A percentile compares a stretch with the other conserved stretches of the same genome.
Conservation (phyloP, 2,329 filamentous ascomycete species). For the Alternaria incomplexa region DNA sequence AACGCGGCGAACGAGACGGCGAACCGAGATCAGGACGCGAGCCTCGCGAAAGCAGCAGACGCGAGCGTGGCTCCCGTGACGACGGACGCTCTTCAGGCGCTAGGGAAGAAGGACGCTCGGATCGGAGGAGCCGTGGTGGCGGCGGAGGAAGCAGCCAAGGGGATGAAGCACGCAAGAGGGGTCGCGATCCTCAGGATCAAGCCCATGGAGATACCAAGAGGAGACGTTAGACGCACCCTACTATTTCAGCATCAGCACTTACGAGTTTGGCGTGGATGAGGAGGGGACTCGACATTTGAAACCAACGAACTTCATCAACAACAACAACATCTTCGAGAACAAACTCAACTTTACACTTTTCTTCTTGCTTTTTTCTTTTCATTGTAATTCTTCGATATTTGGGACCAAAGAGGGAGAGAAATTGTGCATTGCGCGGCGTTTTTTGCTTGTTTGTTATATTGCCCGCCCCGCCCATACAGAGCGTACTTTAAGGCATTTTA, state of each 20-base stretch:
- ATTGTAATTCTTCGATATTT: not conserved
- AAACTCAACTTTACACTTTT: not conserved
- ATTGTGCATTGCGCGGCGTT: conserved; percentile 4
- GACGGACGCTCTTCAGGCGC: conserved; percentile 28
- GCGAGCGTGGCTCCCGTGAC: conserved; percentile 31
- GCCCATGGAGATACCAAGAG: conserved; percentile 32
- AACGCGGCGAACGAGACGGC: conserved; percentile 22
- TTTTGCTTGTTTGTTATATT: not conserved
- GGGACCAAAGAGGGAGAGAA: not conserved
- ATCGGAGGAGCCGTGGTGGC: conserved; percentile 27
- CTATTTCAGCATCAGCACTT: not conserved
- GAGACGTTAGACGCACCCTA: conserved; percentile 20
- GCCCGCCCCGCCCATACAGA: not conserved
- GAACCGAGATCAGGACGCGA: conserved; percentile 19
- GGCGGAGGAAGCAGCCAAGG: conserved; percentile 15
- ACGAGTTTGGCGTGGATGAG: not conserved
- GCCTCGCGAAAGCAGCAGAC: conserved; percentile 27
- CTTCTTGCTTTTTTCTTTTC: not conserved
- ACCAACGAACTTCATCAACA: not conserved
- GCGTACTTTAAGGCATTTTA: not conserved
- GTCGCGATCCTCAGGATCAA: conserved; percentile 30
- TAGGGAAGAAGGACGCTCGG: conserved; percentile 31
- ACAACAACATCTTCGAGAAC: conserved; percentile 8
- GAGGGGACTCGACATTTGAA: not conserved
- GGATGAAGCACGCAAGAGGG: conserved; percentile 32